Conservation (phyloP, 2,329 filamentous ascomycete genomes). For the Dactylonectria macrodidyma region DNA sequence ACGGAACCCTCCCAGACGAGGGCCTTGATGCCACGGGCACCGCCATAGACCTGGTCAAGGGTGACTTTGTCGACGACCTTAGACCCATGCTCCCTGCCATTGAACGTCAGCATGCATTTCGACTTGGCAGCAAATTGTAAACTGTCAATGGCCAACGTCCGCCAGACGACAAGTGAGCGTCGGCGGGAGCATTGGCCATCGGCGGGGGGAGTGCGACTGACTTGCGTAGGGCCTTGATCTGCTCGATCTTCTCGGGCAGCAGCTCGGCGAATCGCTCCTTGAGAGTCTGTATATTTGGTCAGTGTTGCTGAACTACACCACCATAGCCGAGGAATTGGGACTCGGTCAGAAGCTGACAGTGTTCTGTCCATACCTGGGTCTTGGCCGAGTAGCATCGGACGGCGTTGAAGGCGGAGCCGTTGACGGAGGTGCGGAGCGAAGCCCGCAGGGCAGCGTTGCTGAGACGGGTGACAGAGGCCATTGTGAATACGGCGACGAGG, state of each 20-base stretch:
- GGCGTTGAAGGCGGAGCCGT: constrained; percentile 83
- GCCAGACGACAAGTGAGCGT: constrained; percentile 22
- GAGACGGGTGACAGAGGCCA: constrained; percentile 88
- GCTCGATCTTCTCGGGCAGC: constrained; percentile 96
- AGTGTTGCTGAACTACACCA: constrained; percentile 26
- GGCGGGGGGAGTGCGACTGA: constrained; percentile 63
- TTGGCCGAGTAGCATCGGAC: constrained; percentile 95
- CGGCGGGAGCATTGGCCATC: constrained; percentile 30
- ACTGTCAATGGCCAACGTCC: constrained; percentile 15
- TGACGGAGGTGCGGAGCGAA: constrained; percentile 77
- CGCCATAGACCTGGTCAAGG: constrained; percentile 98
- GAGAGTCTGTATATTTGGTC: constrained; percentile 75
- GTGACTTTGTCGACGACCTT: constrained; percentile 98
- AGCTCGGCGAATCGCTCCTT: constrained; percentile 99
- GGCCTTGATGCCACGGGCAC: constrained; percentile 98
- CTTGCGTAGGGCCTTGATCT: constrained; percentile 99
- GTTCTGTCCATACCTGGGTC: constrained; percentile 76
- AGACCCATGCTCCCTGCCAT: constrained; percentile 86
- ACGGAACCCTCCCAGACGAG: constrained; percentile 99
- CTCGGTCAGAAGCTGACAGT: constrained; percentile 6
- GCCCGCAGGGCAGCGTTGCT: constrained; percentile 87
- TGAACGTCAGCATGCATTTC: constrained; percentile 37
- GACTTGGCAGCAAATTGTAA: constrained; percentile 9
- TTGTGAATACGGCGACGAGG: constrained; percentile 61
- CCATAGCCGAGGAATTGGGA: constrained; percentile 24